Base-by-base conservation (phyloP, 371 early-diverging fungal genomes). In the Paraphysoderma sedebokerense region DNA sequence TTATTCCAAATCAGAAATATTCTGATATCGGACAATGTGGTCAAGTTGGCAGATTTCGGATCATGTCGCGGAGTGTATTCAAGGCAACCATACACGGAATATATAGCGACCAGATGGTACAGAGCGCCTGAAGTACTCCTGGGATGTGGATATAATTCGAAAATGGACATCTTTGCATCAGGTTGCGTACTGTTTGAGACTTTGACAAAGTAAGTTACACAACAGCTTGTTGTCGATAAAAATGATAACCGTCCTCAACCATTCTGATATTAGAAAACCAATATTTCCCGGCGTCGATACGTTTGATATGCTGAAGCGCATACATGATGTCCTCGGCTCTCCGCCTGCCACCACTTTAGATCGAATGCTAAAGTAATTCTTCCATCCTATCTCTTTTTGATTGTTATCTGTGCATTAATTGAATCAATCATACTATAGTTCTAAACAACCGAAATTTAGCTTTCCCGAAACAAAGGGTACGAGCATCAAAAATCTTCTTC, bases 21-120 rank as follows among this genome's bases (percentile, higher is more conserved):
- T 24, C 59, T 81, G 3, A 60, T 74, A 41, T 61, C 64, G 48
- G 66, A 63, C 48, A 55, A 55, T 39, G 54, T 50, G 7, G 47
- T 78, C 46, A 75, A 74, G 47, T 61, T 81, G 15, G 76, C 76
- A 34, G 82, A 81, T 53, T 77, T 78, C 62, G 79, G 82, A 11
- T 67, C 74, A 15, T 78, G 79, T 38, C 69, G 76, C 49, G 76
- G 72, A 39, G 72, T 76, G 46, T 67, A 74, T 52, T 63, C 70
- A 13, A 61, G 62, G 23, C 74, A 62, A 50, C 77, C 76, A 24
- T 66, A 61, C 48, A 74, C 72, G 26, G 74, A 70, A 49, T 80
- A 80, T 59, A 78, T 80, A 44, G 78, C 81, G 12, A 74, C 75
- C 1, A 49, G 75, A 48, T 77, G 75, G 70, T 80, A 70, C 48